Percentiles rank a stretch among this genome's conserved stretches.
These are phyloP conservation scores for Casuarina equisetifolia DNA, from an alignment of 306 rosid genomes.

Conservation along the genomic window DNA sequence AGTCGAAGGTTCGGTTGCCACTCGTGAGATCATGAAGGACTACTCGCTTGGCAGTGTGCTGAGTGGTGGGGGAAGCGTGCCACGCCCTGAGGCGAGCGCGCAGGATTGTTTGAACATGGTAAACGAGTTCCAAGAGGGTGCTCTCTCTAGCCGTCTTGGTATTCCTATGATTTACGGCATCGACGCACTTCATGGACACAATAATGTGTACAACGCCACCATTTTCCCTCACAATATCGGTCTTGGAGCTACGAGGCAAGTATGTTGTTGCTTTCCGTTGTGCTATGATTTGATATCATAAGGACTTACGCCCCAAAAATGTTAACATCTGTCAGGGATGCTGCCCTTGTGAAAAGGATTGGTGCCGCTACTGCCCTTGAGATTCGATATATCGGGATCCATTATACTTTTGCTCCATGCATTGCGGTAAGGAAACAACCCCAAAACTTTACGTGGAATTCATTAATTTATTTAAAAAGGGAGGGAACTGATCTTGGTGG, in stretches of 20 bases:
- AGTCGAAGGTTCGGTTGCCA: conserved; percentile 69
- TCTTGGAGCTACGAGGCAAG: conserved; percentile 93
- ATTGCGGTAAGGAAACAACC: conserved; percentile 67
- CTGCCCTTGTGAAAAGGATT: conserved; percentile 72
- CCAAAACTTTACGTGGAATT: background rate
- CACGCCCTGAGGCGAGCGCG: conserved; percentile 70
- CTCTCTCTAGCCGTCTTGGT: conserved; percentile 81
- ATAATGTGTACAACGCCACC: conserved; percentile 81
- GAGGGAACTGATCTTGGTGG: background rate
- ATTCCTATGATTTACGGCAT: conserved; percentile 98
- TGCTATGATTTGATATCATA: too few relatives aligned
- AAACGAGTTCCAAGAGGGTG: conserved; percentile 71
- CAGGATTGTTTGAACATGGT: conserved; percentile 73
- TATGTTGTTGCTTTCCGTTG: background rate
- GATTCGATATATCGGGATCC: conserved; percentile 96
- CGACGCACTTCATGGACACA: conserved; percentile 96
- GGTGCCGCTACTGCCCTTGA: conserved; percentile 97
- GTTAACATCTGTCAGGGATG: conserved; percentile 54
- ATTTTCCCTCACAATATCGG: conserved; percentile 93
- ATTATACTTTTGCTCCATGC: conserved; percentile 91
- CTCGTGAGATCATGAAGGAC: conserved; percentile 61
- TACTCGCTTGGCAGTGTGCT: conserved; percentile 90
- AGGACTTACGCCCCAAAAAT: too few relatives aligned
- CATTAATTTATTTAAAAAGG: too few relatives aligned
- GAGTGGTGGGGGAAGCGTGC: conserved; percentile 98